phyloP scores from a whole-genome alignment of 2,329 filamentous ascomycete species.

The Diaporthe amygdali region DNA sequence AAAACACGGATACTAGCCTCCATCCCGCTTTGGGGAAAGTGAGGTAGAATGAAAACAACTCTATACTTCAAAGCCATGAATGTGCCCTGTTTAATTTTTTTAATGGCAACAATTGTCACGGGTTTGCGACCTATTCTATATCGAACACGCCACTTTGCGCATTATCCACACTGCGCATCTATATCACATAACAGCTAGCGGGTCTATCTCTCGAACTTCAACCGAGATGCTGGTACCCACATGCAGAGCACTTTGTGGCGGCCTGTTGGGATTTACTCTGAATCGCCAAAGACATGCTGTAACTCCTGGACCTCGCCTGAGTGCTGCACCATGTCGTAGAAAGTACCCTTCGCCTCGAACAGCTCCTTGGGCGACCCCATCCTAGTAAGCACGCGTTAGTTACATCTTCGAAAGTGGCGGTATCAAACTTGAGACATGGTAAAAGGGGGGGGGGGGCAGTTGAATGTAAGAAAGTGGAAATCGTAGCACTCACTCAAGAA shows the following conservation, averaged over 20 bases:
- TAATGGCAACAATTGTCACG: neutral
- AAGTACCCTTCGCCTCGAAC: constrained; percentile 49
- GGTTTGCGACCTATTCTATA: neutral
- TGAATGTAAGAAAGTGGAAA: too few relatives aligned
- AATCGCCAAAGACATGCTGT: constrained; percentile 31
- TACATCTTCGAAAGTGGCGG: neutral
- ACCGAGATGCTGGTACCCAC: too few relatives aligned
- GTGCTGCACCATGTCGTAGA: constrained; percentile 61
- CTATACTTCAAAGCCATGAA: neutral
- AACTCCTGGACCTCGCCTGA: constrained; percentile 58
- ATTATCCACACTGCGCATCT: neutral
- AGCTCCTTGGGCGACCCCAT: constrained; percentile 53
- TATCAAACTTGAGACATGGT: too few relatives aligned
- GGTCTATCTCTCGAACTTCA: neutral
- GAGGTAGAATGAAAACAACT: neutral
- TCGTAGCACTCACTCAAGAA: constrained; percentile 47
- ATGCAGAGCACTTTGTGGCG: neutral
- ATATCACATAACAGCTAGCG: neutral
- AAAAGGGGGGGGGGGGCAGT: neutral
- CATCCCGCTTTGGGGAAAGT: too few relatives aligned
- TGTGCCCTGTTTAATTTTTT: neutral
- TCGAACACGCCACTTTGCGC: neutral
- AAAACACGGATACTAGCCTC: neutral
- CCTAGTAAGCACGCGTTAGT: constrained; percentile 33
- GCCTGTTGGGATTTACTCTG: neutral